Evolutionary conservation across 2,329 filamentous ascomycete genomes (phyloP).

Genomic region (Elsinoe australis): DNA sequence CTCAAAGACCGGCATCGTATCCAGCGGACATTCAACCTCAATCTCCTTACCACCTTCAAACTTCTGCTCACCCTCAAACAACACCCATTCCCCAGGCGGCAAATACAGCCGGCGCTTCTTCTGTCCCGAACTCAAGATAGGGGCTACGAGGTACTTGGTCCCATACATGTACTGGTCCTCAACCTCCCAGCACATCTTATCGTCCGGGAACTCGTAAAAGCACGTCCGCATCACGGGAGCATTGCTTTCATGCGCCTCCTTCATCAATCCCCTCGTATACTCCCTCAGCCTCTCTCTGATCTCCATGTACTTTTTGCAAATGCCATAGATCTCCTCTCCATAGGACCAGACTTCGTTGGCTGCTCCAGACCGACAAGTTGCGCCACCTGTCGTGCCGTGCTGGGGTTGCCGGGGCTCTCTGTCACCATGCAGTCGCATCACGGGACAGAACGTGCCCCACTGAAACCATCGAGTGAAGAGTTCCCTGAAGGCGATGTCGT

Average conservation of each 20-base stretch:
- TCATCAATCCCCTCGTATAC: constrained; percentile 54
- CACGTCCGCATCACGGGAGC: constrained; percentile 54
- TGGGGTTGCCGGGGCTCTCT: constrained; percentile 51
- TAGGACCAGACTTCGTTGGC: constrained; percentile 61
- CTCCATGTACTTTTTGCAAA: constrained; percentile 52
- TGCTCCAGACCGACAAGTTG: constrained; percentile 41
- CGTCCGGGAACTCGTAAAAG: constrained; percentile 57
- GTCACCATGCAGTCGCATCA: constrained; percentile 60
- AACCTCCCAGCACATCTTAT: constrained; percentile 48
- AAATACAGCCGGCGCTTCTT: constrained; percentile 46
- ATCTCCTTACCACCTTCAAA: constrained; percentile 36
- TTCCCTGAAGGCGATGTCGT: constrained; percentile 51
- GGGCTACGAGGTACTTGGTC: constrained; percentile 50
- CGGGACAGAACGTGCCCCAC: constrained; percentile 59
- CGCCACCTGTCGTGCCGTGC: constrained; percentile 32
- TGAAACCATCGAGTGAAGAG: constrained; percentile 62
- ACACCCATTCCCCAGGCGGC: constrained; percentile 43
- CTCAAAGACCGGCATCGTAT: constrained; percentile 43
- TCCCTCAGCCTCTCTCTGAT: constrained; percentile 52
- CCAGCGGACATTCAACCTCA: too few species aligned
- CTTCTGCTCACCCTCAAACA: constrained; percentile 30
- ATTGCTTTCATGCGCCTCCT: constrained; percentile 52
- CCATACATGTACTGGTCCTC: constrained; percentile 60
- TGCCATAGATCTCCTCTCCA: constrained; percentile 51
- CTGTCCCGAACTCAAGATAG: constrained; percentile 46